These are phyloP conservation scores for Quaeritorhiza haematococci DNA, from an alignment of 371 early-diverging fungal genomes.

Conservation along the genomic window DNA sequence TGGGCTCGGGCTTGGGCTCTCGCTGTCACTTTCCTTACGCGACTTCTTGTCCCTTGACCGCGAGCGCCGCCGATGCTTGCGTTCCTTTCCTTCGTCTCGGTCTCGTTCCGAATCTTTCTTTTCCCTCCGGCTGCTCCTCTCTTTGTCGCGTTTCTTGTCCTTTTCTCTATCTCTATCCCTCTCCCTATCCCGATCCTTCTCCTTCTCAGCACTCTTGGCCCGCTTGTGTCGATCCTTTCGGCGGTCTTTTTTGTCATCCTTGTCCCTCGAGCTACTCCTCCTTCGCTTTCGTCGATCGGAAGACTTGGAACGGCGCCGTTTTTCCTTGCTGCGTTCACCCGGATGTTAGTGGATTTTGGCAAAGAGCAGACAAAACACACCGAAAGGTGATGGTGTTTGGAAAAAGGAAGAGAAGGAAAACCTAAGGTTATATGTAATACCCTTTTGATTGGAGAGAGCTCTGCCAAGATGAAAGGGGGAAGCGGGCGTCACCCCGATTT, in stretches of 20 bases:
- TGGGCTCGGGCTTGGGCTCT: too few relatives aligned
- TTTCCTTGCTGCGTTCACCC: conserved; percentile 12
- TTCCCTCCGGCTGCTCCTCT: conserved; percentile 13
- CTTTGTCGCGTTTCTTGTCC: conserved; percentile 31
- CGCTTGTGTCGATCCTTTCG: not conserved
- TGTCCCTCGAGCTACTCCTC: not conserved
- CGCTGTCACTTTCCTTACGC: too few relatives aligned
- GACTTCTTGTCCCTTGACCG: too few relatives aligned
- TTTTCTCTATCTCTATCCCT: conserved; percentile 26
- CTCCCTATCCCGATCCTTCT: conserved; percentile 13
- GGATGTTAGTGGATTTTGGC: not conserved
- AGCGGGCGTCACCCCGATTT: too few relatives aligned
- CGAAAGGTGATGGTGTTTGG: too few relatives aligned
- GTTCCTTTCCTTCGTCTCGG: conserved; percentile 5
- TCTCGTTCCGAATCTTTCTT: conserved; percentile 15
- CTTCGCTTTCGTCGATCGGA: too few relatives aligned
- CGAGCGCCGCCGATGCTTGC: conserved; percentile 19
- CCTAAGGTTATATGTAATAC: too few relatives aligned
- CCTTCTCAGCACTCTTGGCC: not conserved
- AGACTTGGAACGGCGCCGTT: conserved; percentile 1
- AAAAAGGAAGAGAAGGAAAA: too few relatives aligned
- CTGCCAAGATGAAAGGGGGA: too few relatives aligned
- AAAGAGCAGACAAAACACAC: not conserved
- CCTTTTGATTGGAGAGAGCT: too few relatives aligned
- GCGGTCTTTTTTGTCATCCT: not conserved